A percentile compares a stretch with the other conserved stretches of the same genome.
Conservation (phyloP, 108 stramenopile genomes). For the Skeletonema grethae region DNA sequence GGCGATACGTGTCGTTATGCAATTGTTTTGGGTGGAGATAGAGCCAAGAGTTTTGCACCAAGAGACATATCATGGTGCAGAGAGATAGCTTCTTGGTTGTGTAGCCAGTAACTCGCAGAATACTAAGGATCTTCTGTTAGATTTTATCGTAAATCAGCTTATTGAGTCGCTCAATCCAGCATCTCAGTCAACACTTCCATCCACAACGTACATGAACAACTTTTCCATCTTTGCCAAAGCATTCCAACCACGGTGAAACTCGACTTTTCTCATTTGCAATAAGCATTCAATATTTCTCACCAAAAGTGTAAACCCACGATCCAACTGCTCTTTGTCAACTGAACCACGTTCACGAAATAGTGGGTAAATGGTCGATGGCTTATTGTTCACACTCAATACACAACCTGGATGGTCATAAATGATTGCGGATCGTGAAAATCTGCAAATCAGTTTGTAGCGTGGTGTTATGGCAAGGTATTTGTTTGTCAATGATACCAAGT, state of each 20-base stretch:
- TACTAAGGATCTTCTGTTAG: no score
- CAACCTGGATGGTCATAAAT: slow-evolving; percentile 32
- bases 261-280: slow-evolving; percentile 26
- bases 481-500: slow-evolving; percentile 70
- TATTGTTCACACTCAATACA: slow-evolving; percentile 7
- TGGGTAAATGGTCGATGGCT: slow-evolving; percentile 55
- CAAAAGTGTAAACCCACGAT: slow-evolving; percentile 67
- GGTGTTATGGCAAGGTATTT: slow-evolving; percentile 83
- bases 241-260: slow-evolving; percentile 26
- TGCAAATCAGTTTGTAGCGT: slow-evolving; percentile 81
- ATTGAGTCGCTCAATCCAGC: no score
- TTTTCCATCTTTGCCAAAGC: slow-evolving; percentile 43
- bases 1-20: slow-evolving; percentile 34
- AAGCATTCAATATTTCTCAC: slow-evolving; percentile 82
- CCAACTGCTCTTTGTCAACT: slow-evolving; percentile 77
- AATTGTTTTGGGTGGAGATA: slow-evolving; percentile 76
- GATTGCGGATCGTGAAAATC: slow-evolving; percentile 80
- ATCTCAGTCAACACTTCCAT: slow-evolving; percentile 6
- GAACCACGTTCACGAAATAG: slow-evolving; percentile 73
- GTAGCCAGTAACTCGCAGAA: no score
- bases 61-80: slow-evolving; percentile 84
- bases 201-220: slow-evolving; percentile 20
- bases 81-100: slow-evolving; percentile 60
- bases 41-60: slow-evolving; percentile 80
- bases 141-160: no score